These are phyloP conservation scores for Piloderma croceum DNA, from an alignment of 768 basidiomycete species.

Conservation along the genomic window DNA sequence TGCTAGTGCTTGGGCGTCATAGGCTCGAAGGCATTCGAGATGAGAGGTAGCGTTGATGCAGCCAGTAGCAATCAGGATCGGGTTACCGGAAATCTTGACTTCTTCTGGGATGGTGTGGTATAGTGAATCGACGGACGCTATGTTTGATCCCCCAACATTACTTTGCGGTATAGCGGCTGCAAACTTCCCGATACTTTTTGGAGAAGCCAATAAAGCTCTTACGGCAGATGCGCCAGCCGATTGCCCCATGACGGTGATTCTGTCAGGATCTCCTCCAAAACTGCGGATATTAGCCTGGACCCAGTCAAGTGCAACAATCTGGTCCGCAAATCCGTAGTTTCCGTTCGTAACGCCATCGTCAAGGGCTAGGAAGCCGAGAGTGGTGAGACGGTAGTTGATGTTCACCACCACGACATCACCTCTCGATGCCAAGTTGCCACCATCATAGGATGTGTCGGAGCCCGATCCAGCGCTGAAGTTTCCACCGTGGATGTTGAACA, in stretches of 20 bases:
- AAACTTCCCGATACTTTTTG: conserved; percentile 33
- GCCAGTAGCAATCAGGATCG: conserved; percentile 34
- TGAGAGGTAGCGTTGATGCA: conserved; percentile 30
- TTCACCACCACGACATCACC: conserved; percentile 37
- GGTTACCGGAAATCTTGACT: conserved; percentile 27
- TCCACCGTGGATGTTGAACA: conserved; percentile 50
- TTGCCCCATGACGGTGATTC: conserved; percentile 51
- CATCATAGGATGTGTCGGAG: no score
- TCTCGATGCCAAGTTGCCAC: conserved; percentile 39
- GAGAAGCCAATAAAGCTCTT: conserved; percentile 30
- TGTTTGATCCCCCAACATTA: conserved; percentile 45
- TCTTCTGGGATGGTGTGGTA: conserved; percentile 43
- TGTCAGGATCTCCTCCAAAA: conserved; percentile 53
- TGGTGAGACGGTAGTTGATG: conserved; percentile 34
- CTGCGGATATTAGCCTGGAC: conserved; percentile 46
- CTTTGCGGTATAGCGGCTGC: conserved; percentile 38
- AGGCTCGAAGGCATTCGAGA: conserved; percentile 33
- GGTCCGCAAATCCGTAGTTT: conserved; percentile 43
- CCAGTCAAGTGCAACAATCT: conserved; percentile 37
- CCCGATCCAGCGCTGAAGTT: conserved; percentile 38
- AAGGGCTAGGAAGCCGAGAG: conserved; percentile 39
- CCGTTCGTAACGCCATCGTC: conserved; percentile 38
- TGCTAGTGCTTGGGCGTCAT: conserved; percentile 32
- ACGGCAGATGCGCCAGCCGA: conserved; percentile 46
- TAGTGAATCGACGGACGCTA: conserved; percentile 42